phyloP scores from a whole-genome alignment of 345 rosid genomes.

The Syzygium grande region DNA sequence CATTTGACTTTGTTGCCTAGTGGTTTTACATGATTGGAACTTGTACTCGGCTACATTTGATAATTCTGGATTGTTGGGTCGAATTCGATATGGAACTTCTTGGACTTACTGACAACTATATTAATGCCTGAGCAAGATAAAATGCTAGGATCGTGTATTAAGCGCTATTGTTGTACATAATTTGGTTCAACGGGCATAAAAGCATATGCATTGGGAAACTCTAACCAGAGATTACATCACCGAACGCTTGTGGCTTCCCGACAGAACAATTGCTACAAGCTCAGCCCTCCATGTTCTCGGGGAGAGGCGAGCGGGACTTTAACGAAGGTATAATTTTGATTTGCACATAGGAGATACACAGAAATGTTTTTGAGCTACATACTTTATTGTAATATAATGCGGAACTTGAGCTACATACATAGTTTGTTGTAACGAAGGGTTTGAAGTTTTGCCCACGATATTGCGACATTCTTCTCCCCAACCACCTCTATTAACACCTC shows the following conservation, averaged over 20 bases:
- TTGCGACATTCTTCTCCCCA: too few species aligned
- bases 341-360: neutral
- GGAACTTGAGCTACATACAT: too few species aligned
- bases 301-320: neutral
- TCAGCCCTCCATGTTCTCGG: neutral
- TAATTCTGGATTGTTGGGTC: neutral
- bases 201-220: neutral
- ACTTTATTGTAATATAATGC: too few species aligned
- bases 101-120: too few species aligned
- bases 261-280: neutral
- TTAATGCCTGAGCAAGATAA: too few species aligned
- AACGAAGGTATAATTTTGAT: neutral
- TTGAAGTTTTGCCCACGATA: too few species aligned
- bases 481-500: too few species aligned
- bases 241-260: accelerated
- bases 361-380: neutral
- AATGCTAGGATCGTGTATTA: too few species aligned
- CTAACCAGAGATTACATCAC: neutral
- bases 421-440: too few species aligned
- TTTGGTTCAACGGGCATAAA: neutral
- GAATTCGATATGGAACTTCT: neutral
- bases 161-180: neutral
- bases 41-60: neutral
- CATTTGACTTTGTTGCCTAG: neutral
- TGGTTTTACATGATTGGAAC: neutral